Evolutionary conservation across 2,329 filamentous ascomycete species (phyloP).

Genomic region (Epichloe sp.): DNA sequence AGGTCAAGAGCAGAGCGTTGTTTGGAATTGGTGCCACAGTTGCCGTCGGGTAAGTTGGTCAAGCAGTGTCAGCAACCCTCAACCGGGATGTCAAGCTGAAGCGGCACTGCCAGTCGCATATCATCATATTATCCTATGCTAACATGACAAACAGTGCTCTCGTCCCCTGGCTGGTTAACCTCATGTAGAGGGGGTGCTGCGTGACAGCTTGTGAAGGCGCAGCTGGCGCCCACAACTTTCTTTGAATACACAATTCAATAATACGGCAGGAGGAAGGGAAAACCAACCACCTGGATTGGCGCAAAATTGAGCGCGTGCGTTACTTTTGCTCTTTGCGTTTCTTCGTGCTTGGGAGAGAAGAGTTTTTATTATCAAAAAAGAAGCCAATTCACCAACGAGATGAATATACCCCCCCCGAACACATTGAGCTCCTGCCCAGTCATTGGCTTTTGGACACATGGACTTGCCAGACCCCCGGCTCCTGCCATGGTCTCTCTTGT

Average conservation of each 20-base stretch:
- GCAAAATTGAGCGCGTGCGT: background rate
- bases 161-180: conserved; percentile 38
- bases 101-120: background rate
- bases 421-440: conserved; percentile 3
- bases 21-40: conserved; percentile 78
- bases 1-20: conserved; percentile 72
- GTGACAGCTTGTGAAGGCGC: background rate
- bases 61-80: background rate
- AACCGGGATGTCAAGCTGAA: background rate
- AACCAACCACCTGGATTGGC: background rate
- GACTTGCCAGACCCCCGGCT: background rate
- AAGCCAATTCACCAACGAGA: conserved; percentile 1
- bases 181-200: conserved; percentile 24
- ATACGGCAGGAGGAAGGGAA: background rate
- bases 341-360: background rate
- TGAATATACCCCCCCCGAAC: conserved; percentile 5
- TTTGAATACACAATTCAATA: background rate
- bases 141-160: conserved; percentile 24
- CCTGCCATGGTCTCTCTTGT: background rate
- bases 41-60: conserved; percentile 68
- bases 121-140: conserved; percentile 1
- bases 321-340: background rate
- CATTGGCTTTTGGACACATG: background rate
- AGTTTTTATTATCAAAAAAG: background rate
- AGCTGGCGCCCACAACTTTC: background rate